These are phyloP conservation scores for Lactarius sanguifluus DNA, from an alignment of 768 basidiomycete genomes.

Conservation along the genomic window DNA sequence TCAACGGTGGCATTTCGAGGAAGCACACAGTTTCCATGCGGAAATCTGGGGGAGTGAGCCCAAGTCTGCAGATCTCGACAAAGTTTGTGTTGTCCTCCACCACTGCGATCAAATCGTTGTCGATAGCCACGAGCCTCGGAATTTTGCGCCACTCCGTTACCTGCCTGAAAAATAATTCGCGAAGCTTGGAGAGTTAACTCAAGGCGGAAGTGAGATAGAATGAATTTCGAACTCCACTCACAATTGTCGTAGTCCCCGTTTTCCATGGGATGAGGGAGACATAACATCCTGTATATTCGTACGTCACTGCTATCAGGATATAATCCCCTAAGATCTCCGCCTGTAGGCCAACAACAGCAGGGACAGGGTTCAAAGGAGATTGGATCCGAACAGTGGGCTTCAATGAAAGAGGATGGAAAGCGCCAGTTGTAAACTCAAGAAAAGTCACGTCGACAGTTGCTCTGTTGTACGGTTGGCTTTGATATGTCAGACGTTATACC, in stretches of 20 bases:
- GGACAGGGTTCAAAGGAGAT: constrained; percentile 4
- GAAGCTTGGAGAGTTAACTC: constrained; percentile 7
- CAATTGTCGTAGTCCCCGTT: constrained; percentile 8
- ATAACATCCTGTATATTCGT: constrained; percentile 7
- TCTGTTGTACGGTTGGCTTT: background rate
- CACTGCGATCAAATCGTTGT: constrained; percentile 11
- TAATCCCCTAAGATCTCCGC: constrained; percentile 17
- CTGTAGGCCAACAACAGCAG: constrained; percentile 7
- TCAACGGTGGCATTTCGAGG: constrained; percentile 12
- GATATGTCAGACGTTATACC: background rate
- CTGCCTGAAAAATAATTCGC: background rate
- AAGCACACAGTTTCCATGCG: constrained; percentile 5
- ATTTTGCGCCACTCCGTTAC: constrained; percentile 10
- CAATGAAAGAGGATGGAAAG: constrained; percentile 13
- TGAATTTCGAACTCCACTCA: background rate
- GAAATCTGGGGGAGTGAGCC: background rate
- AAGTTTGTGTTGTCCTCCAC: constrained; percentile 6
- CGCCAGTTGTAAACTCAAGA: constrained; percentile 16
- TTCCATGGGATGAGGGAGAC: constrained; percentile 23
- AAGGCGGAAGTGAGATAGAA: background rate
- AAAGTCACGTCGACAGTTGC: constrained; percentile 4
- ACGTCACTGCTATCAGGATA: constrained; percentile 16
- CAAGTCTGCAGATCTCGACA: constrained; percentile 20
- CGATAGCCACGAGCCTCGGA: constrained; percentile 17
- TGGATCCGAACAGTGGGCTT: constrained; percentile 9